phyloP scores from a whole-genome alignment of 257 asterid species.

The Eucommia ulmoides region DNA sequence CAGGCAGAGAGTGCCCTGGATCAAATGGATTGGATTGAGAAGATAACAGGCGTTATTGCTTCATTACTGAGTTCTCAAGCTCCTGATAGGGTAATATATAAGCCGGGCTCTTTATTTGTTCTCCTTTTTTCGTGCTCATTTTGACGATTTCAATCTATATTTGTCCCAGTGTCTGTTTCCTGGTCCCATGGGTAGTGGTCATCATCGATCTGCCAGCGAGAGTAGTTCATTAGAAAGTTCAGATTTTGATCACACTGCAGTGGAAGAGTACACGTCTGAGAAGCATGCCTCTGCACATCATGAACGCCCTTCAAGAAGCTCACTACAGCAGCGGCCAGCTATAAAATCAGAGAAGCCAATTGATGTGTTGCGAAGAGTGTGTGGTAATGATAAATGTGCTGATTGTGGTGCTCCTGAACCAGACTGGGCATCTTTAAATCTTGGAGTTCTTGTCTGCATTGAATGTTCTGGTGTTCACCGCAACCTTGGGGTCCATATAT shows the following conservation, averaged over 20 bases:
- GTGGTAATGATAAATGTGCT: conserved; percentile 88
- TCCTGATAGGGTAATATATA: conserved; percentile 74
- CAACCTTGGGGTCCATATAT: conserved; percentile 97
- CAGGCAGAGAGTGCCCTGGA: conserved; percentile 99
- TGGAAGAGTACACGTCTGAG: conserved; percentile 72
- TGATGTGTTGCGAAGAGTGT: conserved; percentile 62
- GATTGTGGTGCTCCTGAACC: conserved; percentile 98
- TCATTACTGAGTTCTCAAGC: conserved; percentile 94
- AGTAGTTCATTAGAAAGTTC: conserved; percentile 92
- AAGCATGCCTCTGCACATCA: conserved; percentile 48
- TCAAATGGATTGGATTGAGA: conserved; percentile 99
- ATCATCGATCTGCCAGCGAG: conserved; percentile 91
- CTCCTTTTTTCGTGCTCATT: background rate
- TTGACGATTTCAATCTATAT: conserved; percentile 6
- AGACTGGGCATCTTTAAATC: conserved; percentile 97
- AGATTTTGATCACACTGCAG: conserved; percentile 78
- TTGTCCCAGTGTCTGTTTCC: conserved; percentile 51
- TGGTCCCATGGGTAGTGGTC: conserved; percentile 93
- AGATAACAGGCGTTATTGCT: conserved; percentile 96
- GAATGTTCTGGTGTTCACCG: conserved; percentile 99
- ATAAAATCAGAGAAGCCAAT: conserved; percentile 79
- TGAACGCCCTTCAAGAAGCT: conserved; percentile 60
- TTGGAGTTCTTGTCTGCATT: conserved; percentile 93
- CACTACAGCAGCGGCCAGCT: conserved; percentile 54
- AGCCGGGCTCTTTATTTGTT: background rate